Percentiles rank a stretch among this genome's conserved stretches.
Evolutionary conservation across 352 stramenopile genomes (phyloP).

Genomic region (Aphanomyces invadans): DNA sequence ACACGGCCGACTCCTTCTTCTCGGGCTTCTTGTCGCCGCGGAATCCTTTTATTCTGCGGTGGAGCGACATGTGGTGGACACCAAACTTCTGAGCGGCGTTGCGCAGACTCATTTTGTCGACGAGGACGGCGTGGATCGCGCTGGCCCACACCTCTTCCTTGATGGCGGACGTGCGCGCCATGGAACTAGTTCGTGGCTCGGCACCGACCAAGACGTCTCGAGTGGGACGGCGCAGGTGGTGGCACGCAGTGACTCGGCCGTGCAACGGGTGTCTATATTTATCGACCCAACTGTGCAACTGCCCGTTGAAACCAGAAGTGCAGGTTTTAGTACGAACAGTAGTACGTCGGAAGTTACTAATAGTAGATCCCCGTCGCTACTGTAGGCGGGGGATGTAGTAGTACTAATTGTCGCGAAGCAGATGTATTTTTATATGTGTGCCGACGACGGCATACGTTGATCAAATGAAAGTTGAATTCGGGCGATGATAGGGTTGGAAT

Average conservation of each 20-base stretch:
- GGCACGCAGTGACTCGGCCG: not conserved
- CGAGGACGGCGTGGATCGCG: slow-evolving; percentile 52
- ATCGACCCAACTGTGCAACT: not conserved
- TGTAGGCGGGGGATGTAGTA: too few relatives aligned
- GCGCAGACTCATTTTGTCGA: slow-evolving; percentile 54
- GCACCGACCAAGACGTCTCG: too few relatives aligned
- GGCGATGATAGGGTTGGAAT: too few relatives aligned
- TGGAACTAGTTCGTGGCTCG: not conserved
- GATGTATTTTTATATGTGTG: too few relatives aligned
- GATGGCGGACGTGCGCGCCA: slow-evolving; percentile 32
- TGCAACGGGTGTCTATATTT: not conserved
- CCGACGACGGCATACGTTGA: not conserved
- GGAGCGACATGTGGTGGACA: slow-evolving; percentile 54
- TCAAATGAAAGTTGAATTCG: not conserved
- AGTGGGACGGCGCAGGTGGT: too few relatives aligned
- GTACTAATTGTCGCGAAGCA: too few relatives aligned
- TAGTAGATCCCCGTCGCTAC: too few relatives aligned
- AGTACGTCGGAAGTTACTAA: not conserved
- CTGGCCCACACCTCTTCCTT: slow-evolving; percentile 54
- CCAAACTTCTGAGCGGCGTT: slow-evolving; percentile 51
- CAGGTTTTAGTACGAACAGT: not conserved
- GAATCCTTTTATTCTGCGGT: slow-evolving; percentile 34
- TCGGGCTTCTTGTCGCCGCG: slow-evolving; percentile 22
- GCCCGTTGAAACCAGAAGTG: not conserved
- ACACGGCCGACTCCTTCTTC: not conserved